Conservation (phyloP, 1,139 yeast genomes). For the Zygoascus meyerae region DNA sequence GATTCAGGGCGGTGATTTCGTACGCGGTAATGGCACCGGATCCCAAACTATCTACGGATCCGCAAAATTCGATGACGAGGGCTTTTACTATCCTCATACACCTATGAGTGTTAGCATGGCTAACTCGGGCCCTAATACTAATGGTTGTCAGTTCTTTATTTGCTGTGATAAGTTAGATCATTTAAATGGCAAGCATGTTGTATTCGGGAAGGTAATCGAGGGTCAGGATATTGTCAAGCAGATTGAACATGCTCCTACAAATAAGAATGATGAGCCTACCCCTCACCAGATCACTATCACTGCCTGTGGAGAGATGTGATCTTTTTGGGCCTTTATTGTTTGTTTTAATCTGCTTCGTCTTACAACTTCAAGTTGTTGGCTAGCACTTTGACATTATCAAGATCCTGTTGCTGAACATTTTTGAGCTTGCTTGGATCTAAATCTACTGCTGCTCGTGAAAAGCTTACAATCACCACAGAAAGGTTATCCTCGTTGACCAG, state of each 20-base stretch:
- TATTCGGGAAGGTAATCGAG: conserved; percentile 36
- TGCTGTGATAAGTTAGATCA: conserved; percentile 30
- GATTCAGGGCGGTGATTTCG: conserved; percentile 47
- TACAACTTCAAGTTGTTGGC: too few relatives aligned
- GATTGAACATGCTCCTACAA: conserved; percentile 64
- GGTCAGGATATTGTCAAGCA: conserved; percentile 65
- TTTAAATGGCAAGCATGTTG: conserved; percentile 37
- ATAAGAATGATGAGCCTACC: conserved; percentile 55
- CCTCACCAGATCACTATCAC: conserved; percentile 25
- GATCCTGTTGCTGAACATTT: neutral
- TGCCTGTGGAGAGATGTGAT: conserved; percentile 39
- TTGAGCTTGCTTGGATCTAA: too few relatives aligned
- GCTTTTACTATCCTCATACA: conserved; percentile 31
- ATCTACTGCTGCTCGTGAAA: conserved; percentile 2
- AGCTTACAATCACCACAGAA: conserved; percentile 13
- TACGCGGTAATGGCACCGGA: conserved; percentile 44
- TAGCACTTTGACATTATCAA: neutral
- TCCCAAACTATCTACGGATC: conserved; percentile 45
- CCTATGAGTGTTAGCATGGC: conserved; percentile 42
- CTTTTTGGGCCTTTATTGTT: too few relatives aligned
- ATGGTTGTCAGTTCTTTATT: conserved; percentile 40
- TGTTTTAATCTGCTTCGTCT: too few relatives aligned
- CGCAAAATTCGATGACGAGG: conserved; percentile 73
- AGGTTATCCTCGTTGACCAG: conserved; percentile 11
- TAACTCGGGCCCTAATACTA: conserved; percentile 40